These are phyloP conservation scores for Ottelia alismoides DNA, from an alignment of 106 monocot genomes.

Conservation along the genomic window DNA sequence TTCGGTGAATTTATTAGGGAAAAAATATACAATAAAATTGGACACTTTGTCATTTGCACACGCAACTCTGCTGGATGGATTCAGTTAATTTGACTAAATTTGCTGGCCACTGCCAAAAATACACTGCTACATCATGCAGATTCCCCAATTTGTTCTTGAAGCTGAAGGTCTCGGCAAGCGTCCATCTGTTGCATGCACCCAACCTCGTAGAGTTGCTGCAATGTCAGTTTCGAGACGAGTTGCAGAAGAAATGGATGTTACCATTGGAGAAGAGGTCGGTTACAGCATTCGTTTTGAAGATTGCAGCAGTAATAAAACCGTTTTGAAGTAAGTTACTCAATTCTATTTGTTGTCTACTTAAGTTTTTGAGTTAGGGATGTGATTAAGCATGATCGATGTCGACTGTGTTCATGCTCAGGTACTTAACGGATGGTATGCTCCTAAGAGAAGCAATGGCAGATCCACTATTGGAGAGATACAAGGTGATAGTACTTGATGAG, in stretches of 20 bases:
- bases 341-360: too few species aligned
- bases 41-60: too few species aligned
- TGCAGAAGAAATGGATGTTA: slow-evolving; percentile 29
- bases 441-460: slow-evolving; percentile 25
- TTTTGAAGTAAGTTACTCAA: slow-evolving; percentile 15
- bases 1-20: too few species aligned
- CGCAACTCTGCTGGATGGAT: too few species aligned
- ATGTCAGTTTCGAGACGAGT: slow-evolving; percentile 30
- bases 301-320: slow-evolving; percentile 26
- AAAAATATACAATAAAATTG: too few species aligned
- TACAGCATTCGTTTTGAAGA: slow-evolving; percentile 28
- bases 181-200: slow-evolving; percentile 25
- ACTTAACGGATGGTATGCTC: slow-evolving; percentile 32
- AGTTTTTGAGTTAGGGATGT: too few species aligned
- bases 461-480: slow-evolving; percentile 13
- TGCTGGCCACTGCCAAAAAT: too few species aligned
- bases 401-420: slow-evolving; percentile 8
- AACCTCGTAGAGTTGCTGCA: slow-evolving; percentile 25
- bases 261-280: slow-evolving; percentile 31
- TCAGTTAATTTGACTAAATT: too few species aligned
- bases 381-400: too few species aligned
- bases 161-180: slow-evolving; percentile 22
- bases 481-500: slow-evolving; percentile 29
- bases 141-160: slow-evolving; percentile 26
- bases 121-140: too few species aligned